A percentile compares a stretch with the other conserved stretches of the same genome.
Conservation (phyloP, 164 flowering plant species). For the Kalanchoe fedtschenkoi region DNA sequence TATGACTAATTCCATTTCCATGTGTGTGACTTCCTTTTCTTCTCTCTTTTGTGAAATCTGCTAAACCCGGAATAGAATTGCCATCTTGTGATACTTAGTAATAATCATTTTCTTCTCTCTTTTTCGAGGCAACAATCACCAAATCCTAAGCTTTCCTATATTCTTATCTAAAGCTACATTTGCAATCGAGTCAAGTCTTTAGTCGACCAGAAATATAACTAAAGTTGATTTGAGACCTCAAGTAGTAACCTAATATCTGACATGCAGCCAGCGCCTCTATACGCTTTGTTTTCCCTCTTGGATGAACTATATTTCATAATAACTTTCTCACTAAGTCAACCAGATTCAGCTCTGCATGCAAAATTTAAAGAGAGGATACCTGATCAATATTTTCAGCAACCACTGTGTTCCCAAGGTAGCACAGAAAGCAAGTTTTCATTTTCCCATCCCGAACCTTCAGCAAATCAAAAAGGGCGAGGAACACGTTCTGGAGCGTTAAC, state of each 20-base stretch:
- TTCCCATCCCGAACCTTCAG: slow-evolving; percentile 72
- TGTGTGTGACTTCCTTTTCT: slow-evolving; percentile 40
- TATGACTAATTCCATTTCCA: slow-evolving; percentile 83
- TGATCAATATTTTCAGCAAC: slow-evolving; percentile 91
- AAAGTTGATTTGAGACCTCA: too few species aligned
- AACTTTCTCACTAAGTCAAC: neutral
- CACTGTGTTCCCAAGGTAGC: slow-evolving; percentile 71
- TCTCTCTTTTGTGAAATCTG: too few species aligned
- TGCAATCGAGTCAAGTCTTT: too few species aligned
- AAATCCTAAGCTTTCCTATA: too few species aligned
- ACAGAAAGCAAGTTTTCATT: slow-evolving; percentile 84
- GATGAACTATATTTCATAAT: neutral
- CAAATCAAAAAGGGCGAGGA: slow-evolving; percentile 91
- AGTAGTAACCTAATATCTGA: neutral
- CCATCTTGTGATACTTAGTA: too few species aligned
- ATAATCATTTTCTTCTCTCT: neutral
- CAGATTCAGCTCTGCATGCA: neutral
- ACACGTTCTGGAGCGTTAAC: slow-evolving; percentile 77
- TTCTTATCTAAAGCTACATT: too few species aligned
- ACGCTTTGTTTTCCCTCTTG: neutral
- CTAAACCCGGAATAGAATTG: too few species aligned
- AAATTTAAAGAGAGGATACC: slow-evolving; percentile 24
- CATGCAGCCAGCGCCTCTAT: neutral
- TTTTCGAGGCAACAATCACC: neutral
- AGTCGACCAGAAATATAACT: too few species aligned